These are phyloP conservation scores for Fusarium marasasianum DNA, from an alignment of 2,329 filamentous ascomycete genomes.

Conservation along the genomic window DNA sequence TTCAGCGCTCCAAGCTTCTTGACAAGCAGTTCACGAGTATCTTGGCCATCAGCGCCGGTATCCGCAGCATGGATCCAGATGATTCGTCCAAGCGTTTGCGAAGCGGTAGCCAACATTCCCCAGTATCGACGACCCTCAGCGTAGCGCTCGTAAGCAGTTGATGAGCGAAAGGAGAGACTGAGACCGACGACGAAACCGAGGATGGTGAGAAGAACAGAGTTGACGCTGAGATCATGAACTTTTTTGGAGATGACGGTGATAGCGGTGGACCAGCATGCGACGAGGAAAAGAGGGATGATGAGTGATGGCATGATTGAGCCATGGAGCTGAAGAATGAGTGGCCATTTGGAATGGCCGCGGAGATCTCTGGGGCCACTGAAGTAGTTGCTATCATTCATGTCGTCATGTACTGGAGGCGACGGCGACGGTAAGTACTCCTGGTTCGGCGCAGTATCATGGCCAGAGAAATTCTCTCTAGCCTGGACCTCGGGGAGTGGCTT, in stretches of 20 bases:
- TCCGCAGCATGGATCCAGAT: constrained; percentile 84
- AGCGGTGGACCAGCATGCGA: constrained; percentile 71
- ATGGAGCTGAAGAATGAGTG: constrained; percentile 77
- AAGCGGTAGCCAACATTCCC: constrained; percentile 68
- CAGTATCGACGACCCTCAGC: constrained; percentile 71
- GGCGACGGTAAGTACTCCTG: not conserved
- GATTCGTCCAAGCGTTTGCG: constrained; percentile 75
- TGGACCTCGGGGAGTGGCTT: not conserved
- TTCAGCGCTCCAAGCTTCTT: constrained; percentile 80
- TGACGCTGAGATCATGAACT: constrained; percentile 51
- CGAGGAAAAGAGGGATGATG: constrained; percentile 72
- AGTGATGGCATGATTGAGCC: constrained; percentile 79
- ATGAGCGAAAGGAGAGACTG: constrained; percentile 77
- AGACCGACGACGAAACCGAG: constrained; percentile 84
- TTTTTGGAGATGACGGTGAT: constrained; percentile 67
- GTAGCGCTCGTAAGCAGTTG: constrained; percentile 80
- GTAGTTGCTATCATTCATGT: constrained; percentile 60
- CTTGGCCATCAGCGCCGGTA: constrained; percentile 55
- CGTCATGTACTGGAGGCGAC: too few species aligned
- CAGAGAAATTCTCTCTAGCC: not conserved
- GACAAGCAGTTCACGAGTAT: constrained; percentile 73
- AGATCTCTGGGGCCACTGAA: constrained; percentile 75
- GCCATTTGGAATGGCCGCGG: constrained; percentile 78
- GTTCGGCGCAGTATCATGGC: not conserved
- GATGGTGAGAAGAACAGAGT: constrained; percentile 70